phyloP scores from a whole-genome alignment of 2,329 filamentous ascomycete species.

The Geoglossum cookeanum region DNA sequence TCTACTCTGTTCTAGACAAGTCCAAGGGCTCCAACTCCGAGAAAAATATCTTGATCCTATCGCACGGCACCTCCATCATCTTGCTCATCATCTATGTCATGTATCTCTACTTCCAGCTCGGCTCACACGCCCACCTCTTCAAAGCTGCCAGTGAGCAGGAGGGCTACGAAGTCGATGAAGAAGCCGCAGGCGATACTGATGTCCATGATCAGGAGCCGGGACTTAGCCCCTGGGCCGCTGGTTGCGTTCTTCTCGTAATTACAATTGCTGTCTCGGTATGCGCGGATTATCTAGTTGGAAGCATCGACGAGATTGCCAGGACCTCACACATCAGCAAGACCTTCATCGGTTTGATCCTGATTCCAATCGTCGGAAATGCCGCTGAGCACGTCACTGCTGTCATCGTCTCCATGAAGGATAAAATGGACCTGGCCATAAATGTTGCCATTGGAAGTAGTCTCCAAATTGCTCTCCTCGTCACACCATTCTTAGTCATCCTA shows the following conservation, averaged over 20 bases:
- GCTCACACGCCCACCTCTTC: slow-evolving; percentile 29
- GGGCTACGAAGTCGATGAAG: not conserved
- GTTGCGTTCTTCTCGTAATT: slow-evolving; percentile 26
- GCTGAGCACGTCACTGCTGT: slow-evolving; percentile 36
- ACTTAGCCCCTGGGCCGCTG: slow-evolving; percentile 26
- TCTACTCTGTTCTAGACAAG: slow-evolving; percentile 26
- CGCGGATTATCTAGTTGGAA: slow-evolving; percentile 34
- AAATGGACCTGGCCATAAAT: slow-evolving; percentile 37
- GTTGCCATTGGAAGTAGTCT: slow-evolving; percentile 34
- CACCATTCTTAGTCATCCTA: slow-evolving; percentile 35
- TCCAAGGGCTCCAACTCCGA: slow-evolving; percentile 22
- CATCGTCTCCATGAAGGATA: slow-evolving; percentile 35
- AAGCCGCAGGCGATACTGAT: not conserved
- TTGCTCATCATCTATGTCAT: slow-evolving; percentile 33
- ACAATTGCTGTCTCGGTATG: slow-evolving; percentile 30
- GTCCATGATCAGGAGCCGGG: slow-evolving; percentile 14
- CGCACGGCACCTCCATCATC: slow-evolving; percentile 33
- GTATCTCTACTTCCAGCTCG: slow-evolving; percentile 36
- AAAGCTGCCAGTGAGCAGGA: slow-evolving; percentile 19
- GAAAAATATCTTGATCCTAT: slow-evolving; percentile 29
- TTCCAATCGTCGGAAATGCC: slow-evolving; percentile 38
- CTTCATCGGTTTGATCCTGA: slow-evolving; percentile 36
- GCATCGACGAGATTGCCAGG: slow-evolving; percentile 33
- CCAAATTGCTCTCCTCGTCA: slow-evolving; percentile 38
- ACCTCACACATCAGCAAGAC: slow-evolving; percentile 32